Conservation (phyloP, 306 rosid genomes). For the Ormosia emarginata region DNA sequence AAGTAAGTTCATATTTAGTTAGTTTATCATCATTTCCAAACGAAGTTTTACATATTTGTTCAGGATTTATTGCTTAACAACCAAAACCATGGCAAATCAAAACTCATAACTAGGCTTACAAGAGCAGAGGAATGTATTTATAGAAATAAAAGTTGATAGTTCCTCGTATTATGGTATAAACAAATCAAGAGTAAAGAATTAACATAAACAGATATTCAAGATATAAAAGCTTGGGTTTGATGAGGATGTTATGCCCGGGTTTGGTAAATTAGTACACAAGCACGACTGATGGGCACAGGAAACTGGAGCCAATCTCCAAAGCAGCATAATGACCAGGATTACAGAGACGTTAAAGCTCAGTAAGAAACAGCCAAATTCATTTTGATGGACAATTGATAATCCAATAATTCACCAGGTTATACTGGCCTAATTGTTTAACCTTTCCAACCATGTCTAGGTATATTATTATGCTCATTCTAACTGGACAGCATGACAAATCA, state of each 20-base stretch:
- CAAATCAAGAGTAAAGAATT: neutral
- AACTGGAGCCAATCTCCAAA: neutral
- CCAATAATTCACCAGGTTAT: neutral
- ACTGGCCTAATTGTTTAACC: neutral
- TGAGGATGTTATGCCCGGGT: neutral
- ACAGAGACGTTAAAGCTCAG: neutral
- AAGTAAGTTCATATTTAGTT: neutral
- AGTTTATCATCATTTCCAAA: neutral
- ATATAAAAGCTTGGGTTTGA: neutral
- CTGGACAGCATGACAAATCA: neutral
- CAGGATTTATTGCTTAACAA: constrained; percentile 1
- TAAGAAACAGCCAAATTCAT: neutral
- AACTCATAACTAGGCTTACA: neutral
- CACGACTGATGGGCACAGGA: neutral
- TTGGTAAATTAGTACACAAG: neutral
- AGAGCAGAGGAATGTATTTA: neutral
- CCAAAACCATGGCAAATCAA: constrained; percentile 16
- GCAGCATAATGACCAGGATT: neutral
- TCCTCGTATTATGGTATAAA: neutral
- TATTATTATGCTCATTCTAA: neutral
- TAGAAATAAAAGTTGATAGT: neutral
- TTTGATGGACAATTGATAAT: neutral
- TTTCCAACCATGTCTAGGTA: neutral
- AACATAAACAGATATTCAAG: neutral
- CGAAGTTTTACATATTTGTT: neutral